These are phyloP conservation scores for Candida ovalis DNA, from an alignment of 805 yeast genomes.

Conservation along the genomic window DNA sequence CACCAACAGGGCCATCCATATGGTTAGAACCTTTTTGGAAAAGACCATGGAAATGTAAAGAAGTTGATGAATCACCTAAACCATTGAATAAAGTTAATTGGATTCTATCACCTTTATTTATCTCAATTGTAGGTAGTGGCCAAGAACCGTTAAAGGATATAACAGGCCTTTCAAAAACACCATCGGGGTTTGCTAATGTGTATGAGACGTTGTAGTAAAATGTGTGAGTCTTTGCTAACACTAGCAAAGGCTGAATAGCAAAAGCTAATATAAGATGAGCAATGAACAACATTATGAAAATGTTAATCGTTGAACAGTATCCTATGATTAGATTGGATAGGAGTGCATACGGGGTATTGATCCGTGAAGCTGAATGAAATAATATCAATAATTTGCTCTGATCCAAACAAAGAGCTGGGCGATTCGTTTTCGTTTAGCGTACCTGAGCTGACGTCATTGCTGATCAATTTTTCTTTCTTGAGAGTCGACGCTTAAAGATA, in stretches of 20 bases:
- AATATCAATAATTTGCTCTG: no score
- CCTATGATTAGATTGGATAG: background rate
- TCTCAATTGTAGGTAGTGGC: conserved; percentile 71
- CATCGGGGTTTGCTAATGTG: conserved; percentile 67
- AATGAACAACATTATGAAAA: background rate
- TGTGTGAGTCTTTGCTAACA: conserved; percentile 41
- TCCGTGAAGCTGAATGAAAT: no score
- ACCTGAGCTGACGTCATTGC: no score
- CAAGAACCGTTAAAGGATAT: conserved; percentile 67
- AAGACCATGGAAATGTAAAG: conserved; percentile 78
- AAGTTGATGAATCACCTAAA: conserved; percentile 44
- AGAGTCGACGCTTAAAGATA: no score
- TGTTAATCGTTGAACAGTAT: no score
- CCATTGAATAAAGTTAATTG: conserved; percentile 61
- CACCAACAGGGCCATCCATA: conserved; percentile 80
- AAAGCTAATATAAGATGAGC: background rate
- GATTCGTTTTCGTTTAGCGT: no score
- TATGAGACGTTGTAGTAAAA: conserved; percentile 57
- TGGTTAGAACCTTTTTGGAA: conserved; percentile 56
- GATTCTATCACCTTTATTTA: conserved; percentile 60
- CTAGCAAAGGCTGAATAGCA: conserved; percentile 5
- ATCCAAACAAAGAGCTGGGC: no score
- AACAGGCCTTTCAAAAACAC: conserved; percentile 48
- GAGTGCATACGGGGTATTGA: no score
- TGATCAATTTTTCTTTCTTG: no score